These are phyloP conservation scores for Candida xyloterini DNA, from an alignment of 805 yeast species.

Conservation along the genomic window DNA sequence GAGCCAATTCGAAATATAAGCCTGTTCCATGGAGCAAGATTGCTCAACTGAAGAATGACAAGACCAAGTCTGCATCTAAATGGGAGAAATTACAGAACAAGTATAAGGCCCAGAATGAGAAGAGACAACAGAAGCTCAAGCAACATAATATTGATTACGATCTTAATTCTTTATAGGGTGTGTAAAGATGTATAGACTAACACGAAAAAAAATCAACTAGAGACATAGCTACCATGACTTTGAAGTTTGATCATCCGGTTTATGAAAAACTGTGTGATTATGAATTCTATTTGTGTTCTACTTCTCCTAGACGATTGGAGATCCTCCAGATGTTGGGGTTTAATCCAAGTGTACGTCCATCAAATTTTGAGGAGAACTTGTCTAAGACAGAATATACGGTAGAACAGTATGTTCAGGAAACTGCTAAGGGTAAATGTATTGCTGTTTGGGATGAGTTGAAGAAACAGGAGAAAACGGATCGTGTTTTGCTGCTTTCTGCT, in stretches of 20 bases:
- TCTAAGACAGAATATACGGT: conserved; percentile 49
- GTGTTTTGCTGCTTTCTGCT: conserved; percentile 51
- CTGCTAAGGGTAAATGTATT: conserved; percentile 65
- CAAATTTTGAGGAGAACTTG: conserved; percentile 76
- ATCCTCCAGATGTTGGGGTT: conserved; percentile 64
- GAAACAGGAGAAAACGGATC: conserved; percentile 3
- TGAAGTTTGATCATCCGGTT: conserved; percentile 32
- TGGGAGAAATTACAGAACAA: conserved; percentile 54
- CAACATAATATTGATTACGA: conserved; percentile 58
- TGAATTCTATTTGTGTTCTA: conserved; percentile 67
- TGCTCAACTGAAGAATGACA: conserved; percentile 51
- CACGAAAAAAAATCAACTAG: background rate
- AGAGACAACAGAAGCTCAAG: conserved; percentile 48
- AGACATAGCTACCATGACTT: conserved; percentile 5
- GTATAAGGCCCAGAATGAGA: conserved; percentile 39
- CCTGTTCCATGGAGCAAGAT: conserved; percentile 59
- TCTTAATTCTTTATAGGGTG: conserved; percentile 21
- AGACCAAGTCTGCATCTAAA: conserved; percentile 51
- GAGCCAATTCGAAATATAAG: conserved; percentile 53
- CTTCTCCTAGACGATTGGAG: conserved; percentile 77
- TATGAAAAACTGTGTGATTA: conserved; percentile 24
- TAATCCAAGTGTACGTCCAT: conserved; percentile 46
- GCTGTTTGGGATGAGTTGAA: conserved; percentile 51
- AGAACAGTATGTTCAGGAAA: conserved; percentile 62
- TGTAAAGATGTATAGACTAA: conserved; percentile 5